Percentiles rank a stretch among this genome's conserved stretches.
phyloP scores from a whole-genome alignment of 1,284 basidiomycete genomes.

The Cutaneotrichosporon dermatis region DNA sequence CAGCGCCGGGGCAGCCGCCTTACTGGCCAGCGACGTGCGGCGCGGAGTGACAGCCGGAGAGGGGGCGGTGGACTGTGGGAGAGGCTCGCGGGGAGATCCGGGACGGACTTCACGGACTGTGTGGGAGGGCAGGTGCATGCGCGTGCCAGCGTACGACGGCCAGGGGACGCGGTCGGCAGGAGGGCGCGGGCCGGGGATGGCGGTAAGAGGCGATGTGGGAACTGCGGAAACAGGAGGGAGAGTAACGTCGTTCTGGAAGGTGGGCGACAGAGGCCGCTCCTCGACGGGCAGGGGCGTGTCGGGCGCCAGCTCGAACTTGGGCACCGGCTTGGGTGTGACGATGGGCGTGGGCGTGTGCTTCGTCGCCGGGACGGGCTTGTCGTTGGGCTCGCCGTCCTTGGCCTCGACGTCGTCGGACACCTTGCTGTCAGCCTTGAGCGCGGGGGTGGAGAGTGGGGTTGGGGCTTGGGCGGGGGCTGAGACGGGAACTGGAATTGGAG shows the following conservation, averaged over 20 bases:
- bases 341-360: neutral
- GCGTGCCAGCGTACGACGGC: constrained; percentile 2
- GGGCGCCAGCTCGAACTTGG: constrained; percentile 3
- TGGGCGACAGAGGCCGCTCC: neutral
- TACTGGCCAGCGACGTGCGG: constrained; percentile 1
- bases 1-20: neutral
- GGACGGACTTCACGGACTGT: neutral
- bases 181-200: neutral
- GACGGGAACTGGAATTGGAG: neutral
- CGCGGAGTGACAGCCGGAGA: neutral
- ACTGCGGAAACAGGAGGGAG: neutral
- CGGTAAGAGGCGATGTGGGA: neutral
- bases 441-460: neutral
- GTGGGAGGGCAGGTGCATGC: constrained; percentile 3
- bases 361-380: neutral
- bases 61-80: neutral
- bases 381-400: neutral
- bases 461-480: neutral
- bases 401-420: neutral
- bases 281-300: neutral
- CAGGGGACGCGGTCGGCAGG: constrained; percentile 2
- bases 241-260: neutral
- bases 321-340: neutral
- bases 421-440: neutral
- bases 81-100: neutral